These are phyloP conservation scores for Scleroderma bovista DNA, from an alignment of 768 basidiomycete species.

Conservation along the genomic window DNA sequence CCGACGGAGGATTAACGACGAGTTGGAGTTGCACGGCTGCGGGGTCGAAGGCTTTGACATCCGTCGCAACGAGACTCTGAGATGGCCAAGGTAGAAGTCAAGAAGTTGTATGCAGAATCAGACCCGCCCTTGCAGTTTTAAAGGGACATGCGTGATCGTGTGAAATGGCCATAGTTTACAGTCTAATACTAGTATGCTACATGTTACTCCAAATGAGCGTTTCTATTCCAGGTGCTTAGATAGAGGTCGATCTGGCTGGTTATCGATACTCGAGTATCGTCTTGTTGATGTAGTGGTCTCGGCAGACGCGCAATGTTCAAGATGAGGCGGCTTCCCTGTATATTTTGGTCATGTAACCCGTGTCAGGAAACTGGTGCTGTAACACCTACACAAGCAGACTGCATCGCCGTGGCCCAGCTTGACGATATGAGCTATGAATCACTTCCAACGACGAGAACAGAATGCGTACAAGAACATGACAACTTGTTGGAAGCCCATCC, in stretches of 20 bases:
- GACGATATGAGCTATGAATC: no score
- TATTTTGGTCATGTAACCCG: not conserved
- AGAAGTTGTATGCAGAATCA: not conserved
- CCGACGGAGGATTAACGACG: slow-evolving; percentile 67
- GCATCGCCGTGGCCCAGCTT: not conserved
- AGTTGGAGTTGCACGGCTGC: slow-evolving; percentile 25
- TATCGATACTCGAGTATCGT: not conserved
- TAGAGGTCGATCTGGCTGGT: not conserved
- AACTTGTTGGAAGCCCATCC: not conserved
- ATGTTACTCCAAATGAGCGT: not conserved
- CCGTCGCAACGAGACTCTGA: slow-evolving; percentile 13
- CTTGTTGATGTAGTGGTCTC: not conserved
- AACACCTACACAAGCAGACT: not conserved
- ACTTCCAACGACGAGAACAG: no score
- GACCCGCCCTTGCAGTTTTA: not conserved
- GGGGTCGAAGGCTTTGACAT: slow-evolving; percentile 46
- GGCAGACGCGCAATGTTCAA: slow-evolving; percentile 2
- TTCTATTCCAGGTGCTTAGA: no score
- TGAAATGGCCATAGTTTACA: slow-evolving; percentile 3
- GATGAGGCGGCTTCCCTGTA: slow-evolving; percentile 5
- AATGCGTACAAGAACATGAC: slow-evolving; percentile 3
- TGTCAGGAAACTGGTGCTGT: not conserved
- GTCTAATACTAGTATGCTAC: not conserved
- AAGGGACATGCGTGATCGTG: slow-evolving; percentile 16
- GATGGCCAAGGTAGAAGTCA: not conserved